Evolutionary conservation across 1,139 yeast genomes (phyloP).

Genomic region (Pichia sp.): DNA sequence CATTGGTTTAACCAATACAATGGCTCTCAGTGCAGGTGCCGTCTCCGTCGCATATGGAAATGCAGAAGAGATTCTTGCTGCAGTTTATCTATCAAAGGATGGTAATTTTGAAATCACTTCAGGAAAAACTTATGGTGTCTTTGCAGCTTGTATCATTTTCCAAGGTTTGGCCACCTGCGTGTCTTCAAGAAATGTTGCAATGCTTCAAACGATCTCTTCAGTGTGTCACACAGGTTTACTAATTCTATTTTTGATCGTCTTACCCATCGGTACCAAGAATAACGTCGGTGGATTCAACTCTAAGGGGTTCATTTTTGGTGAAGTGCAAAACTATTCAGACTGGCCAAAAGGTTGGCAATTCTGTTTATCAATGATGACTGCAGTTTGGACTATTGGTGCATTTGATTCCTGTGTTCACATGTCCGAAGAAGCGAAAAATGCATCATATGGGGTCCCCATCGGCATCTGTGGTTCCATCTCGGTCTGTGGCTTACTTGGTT

Average conservation of each 20-base stretch:
- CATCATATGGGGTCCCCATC: conserved; percentile 58
- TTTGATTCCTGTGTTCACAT: conserved; percentile 69
- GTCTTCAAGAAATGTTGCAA: conserved; percentile 47
- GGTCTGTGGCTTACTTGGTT: conserved; percentile 57
- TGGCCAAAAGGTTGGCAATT: conserved; percentile 69
- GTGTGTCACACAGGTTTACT: conserved; percentile 47
- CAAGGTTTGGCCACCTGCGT: conserved; percentile 42
- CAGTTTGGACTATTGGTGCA: conserved; percentile 56
- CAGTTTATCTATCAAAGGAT: conserved; percentile 42
- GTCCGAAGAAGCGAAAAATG: conserved; percentile 65
- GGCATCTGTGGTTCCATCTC: conserved; percentile 53
- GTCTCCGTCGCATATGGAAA: conserved; percentile 56
- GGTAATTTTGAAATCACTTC: conserved; percentile 41
- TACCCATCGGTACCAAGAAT: conserved; percentile 48
- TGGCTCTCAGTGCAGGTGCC: conserved; percentile 52
- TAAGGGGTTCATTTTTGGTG: conserved; percentile 47
- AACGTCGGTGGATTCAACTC: conserved; percentile 30
- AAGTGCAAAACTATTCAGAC: conserved; percentile 43
- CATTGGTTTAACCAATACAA: conserved; percentile 52
- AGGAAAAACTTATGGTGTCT: conserved; percentile 47
- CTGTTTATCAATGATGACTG: conserved; percentile 53
- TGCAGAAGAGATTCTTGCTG: conserved; percentile 46
- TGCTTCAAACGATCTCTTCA: conserved; percentile 54
- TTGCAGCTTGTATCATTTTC: conserved; percentile 41
- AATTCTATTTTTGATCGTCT: conserved; percentile 52